These are phyloP conservation scores for Globisporangium perplexum DNA, from an alignment of 352 stramenopile genomes.

Conservation along the genomic window DNA sequence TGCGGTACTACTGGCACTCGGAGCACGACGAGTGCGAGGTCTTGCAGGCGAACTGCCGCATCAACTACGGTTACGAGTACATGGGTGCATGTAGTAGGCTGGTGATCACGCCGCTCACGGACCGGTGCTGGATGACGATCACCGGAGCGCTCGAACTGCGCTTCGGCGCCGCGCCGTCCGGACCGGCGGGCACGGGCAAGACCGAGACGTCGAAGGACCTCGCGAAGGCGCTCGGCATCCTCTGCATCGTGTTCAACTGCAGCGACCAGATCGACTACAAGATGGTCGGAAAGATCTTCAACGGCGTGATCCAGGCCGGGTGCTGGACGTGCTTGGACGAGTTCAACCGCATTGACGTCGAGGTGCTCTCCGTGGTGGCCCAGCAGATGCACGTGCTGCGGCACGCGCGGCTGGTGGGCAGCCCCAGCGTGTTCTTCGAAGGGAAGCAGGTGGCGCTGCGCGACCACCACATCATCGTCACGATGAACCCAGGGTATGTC, in stretches of 20 bases:
- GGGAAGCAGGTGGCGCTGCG: conserved; percentile 43
- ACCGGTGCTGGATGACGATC: conserved; percentile 93
- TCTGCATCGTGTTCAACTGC: conserved; percentile 96
- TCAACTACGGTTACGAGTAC: conserved; percentile 91
- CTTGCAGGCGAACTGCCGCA: conserved; percentile 55
- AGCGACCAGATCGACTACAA: conserved; percentile 93
- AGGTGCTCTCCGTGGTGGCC: conserved; percentile 84
- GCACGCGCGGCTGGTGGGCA: conserved; percentile 33
- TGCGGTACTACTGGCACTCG: conserved; percentile 69
- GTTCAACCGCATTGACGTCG: conserved; percentile 89
- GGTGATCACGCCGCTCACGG: conserved; percentile 92
- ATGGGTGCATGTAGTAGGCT: conserved; percentile 87
- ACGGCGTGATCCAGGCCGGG: conserved; percentile 70
- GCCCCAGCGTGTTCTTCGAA: conserved; percentile 44
- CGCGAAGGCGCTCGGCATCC: conserved; percentile 85
- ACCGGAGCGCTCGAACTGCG: conserved; percentile 84
- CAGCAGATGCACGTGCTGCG: conserved; percentile 78
- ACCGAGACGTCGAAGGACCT: conserved; percentile 95
- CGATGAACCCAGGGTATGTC: conserved; percentile 85
- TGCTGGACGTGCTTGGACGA: conserved; percentile 87
- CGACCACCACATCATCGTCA: conserved; percentile 83
- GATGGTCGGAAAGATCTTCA: conserved; percentile 86
- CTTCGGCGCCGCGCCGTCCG: conserved; percentile 86
- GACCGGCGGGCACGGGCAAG: conserved; percentile 89
- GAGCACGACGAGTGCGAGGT: conserved; percentile 60